Evolutionary conservation across 1,284 basidiomycete genomes (phyloP).

Genomic region (Sporisorium graminicola): DNA sequence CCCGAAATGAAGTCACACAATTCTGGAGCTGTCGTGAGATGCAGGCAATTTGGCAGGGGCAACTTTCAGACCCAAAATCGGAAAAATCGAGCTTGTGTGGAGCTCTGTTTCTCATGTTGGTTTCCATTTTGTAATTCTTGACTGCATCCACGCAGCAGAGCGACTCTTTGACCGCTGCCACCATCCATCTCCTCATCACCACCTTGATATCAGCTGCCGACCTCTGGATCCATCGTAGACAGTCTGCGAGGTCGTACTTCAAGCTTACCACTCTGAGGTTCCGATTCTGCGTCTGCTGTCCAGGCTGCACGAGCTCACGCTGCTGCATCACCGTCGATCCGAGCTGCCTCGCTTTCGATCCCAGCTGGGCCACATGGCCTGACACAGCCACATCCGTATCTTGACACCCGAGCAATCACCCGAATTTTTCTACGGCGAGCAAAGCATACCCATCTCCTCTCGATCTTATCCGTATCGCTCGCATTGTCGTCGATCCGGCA

Average conservation of each 20-base stretch:
- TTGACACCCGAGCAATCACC: slow-evolving; percentile 3
- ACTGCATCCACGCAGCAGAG: slow-evolving; percentile 1
- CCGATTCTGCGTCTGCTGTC: neutral
- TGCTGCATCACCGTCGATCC: slow-evolving; percentile 46
- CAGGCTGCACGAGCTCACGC: neutral
- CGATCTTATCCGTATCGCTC: neutral
- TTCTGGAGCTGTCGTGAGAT: too few relatives aligned
- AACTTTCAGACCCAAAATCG: neutral
- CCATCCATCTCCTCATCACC: neutral
- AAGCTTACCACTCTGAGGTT: neutral
- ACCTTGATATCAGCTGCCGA: neutral
- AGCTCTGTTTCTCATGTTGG: neutral
- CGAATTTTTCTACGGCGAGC: neutral
- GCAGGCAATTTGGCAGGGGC: neutral
- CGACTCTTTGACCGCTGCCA: slow-evolving; percentile 2
- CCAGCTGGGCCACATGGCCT: slow-evolving; percentile 41
- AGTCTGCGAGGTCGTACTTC: neutral
- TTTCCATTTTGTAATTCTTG: neutral
- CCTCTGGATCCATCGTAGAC: too few relatives aligned
- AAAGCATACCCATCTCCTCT: neutral
- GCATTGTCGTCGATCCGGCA: slow-evolving; percentile 2
- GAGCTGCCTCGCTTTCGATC: slow-evolving; percentile 36
- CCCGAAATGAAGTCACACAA: neutral
- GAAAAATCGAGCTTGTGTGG: neutral
- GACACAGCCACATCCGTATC: slow-evolving; percentile 35